These are phyloP conservation scores for Neurospora cerealis DNA, from an alignment of 495 filamentous ascomycete genomes.

Conservation along the genomic window DNA sequence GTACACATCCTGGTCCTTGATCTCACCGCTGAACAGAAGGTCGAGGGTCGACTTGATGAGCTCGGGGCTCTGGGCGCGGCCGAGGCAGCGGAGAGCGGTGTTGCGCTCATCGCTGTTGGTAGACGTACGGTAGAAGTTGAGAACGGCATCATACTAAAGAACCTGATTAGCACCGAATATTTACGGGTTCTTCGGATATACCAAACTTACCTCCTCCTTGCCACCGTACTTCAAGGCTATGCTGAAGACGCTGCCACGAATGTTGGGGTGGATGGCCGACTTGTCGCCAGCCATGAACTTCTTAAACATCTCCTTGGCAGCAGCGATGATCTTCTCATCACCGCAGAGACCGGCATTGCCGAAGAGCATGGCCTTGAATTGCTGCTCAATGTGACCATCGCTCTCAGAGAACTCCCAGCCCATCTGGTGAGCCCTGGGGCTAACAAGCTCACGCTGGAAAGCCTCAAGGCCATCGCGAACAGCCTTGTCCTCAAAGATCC, in stretches of 20 bases:
- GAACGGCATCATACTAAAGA: conserved; percentile 59
- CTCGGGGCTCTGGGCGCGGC: conserved; percentile 63
- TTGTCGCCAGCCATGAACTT: conserved; percentile 58
- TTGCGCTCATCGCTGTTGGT: conserved; percentile 88
- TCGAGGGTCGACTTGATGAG: conserved; percentile 74
- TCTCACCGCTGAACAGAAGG: conserved; percentile 66
- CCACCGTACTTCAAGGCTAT: conserved; percentile 65
- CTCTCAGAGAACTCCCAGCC: conserved; percentile 79
- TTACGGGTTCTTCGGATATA: not conserved
- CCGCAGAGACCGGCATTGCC: conserved; percentile 54
- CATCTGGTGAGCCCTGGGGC: conserved; percentile 67
- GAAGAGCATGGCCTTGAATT: conserved; percentile 68
- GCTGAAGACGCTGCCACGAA: conserved; percentile 58
- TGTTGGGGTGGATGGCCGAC: conserved; percentile 62
- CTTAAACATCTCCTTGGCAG: conserved; percentile 64
- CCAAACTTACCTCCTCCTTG: conserved; percentile 51
- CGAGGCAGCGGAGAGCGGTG: conserved; percentile 81
- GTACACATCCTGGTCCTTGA: conserved; percentile 96
- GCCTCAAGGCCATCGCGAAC: conserved; percentile 65
- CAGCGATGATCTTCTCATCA: conserved; percentile 49
- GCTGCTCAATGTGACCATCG: conserved; percentile 83
- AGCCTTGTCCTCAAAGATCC: conserved; percentile 75
- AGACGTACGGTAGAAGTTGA: conserved; percentile 78
- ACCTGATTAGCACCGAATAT: conserved; percentile 1
- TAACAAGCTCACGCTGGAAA: conserved; percentile 69